Evolutionary conservation across 23 red algal genomes (phyloP).

Genomic region (Porphyridium purpureum): DNA sequence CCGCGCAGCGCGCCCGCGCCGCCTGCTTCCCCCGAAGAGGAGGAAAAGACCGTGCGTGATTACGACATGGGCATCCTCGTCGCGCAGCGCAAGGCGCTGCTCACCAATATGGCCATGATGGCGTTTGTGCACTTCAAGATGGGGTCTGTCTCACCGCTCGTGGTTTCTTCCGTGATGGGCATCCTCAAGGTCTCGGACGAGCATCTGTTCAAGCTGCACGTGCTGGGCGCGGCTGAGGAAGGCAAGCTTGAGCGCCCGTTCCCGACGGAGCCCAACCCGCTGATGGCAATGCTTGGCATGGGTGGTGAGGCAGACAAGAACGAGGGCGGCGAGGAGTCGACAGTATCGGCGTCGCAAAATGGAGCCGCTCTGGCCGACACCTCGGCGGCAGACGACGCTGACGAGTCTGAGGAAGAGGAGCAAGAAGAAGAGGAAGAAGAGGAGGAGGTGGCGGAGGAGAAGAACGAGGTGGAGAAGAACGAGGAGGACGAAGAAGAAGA

Average conservation of each 20-base stretch:
- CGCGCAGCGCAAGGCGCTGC: conserved; percentile 5
- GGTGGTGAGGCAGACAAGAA: background rate
- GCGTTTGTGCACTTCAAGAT: conserved; percentile 42
- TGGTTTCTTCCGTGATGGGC: conserved; percentile 17
- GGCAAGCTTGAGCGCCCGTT: conserved; percentile 11
- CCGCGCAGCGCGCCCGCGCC: no score
- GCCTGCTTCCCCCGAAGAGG: no score
- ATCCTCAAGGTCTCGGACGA: conserved; percentile 18
- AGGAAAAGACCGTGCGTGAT: conserved; percentile 10
- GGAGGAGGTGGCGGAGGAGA: background rate
- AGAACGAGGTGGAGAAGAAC: background rate
- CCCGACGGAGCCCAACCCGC: conserved; percentile 16
- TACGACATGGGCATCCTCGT: conserved; percentile 18
- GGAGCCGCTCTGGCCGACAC: no score
- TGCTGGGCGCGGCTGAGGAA: background rate
- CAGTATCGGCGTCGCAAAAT: no score
- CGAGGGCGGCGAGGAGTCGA: background rate
- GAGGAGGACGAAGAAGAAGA: background rate
- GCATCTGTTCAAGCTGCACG: conserved; percentile 8
- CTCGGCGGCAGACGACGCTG: background rate
- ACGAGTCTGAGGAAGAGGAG: background rate
- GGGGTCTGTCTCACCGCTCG: conserved; percentile 13
- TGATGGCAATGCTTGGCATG: conserved; percentile 2
- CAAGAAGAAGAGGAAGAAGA: conserved; percentile 1
- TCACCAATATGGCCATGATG: conserved; percentile 16